Evolutionary conservation across 2,329 filamentous ascomycete genomes (phyloP).

Genomic region (Fusarium hainanense): DNA sequence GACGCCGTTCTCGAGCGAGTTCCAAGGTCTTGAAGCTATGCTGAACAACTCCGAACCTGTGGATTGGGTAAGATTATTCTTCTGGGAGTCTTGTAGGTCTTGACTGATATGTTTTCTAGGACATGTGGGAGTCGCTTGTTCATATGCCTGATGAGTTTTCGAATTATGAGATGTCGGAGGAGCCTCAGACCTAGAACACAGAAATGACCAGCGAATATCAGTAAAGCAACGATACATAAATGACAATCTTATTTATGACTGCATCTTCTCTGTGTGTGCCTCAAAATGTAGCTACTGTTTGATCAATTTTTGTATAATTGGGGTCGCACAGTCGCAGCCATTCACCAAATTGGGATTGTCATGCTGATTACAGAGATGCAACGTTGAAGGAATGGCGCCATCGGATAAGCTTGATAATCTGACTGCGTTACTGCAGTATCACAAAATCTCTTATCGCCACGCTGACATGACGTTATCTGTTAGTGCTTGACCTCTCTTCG

Average conservation of each 20-base stretch:
- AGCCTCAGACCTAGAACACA: neutral
- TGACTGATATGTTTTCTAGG: neutral
- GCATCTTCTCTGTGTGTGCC: too few species aligned
- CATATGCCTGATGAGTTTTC: slow-evolving; percentile 27
- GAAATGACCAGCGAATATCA: too few species aligned
- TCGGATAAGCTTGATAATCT: slow-evolving; percentile 4
- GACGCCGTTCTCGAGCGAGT: neutral
- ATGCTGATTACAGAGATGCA: neutral
- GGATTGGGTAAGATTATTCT: slow-evolving; percentile 22
- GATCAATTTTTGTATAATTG: too few species aligned
- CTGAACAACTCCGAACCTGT: slow-evolving; percentile 26
- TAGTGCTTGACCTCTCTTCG: neutral
- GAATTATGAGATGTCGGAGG: slow-evolving; percentile 14
- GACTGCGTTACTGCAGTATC: neutral
- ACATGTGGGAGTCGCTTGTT: slow-evolving; percentile 30
- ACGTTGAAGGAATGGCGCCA: neutral
- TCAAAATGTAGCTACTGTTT: too few species aligned
- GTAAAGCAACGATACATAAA: too few species aligned
- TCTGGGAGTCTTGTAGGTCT: accelerated
- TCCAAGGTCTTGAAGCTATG: slow-evolving; percentile 30
- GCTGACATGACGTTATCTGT: neutral
- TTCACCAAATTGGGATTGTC: neutral
- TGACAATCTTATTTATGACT: too few species aligned
- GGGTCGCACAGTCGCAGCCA: neutral
- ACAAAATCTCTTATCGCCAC: accelerated